Conservation (phyloP, 257 asterid genomes). For the Handroanthus guayacan region DNA sequence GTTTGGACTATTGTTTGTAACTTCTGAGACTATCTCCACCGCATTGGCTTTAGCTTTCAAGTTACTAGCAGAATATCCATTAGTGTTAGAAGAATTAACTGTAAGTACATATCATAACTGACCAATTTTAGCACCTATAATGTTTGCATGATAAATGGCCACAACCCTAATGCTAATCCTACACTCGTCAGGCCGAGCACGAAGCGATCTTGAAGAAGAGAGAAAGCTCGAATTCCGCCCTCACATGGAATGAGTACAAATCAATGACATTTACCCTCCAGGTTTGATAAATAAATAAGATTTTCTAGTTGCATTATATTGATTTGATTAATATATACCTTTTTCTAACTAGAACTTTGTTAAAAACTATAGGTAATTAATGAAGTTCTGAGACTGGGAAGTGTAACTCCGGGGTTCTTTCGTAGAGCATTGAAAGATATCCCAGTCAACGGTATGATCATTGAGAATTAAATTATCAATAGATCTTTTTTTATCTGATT, state of each 20-base stretch:
- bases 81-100: constrained; percentile 62
- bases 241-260: constrained; percentile 77
- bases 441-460: constrained; percentile 48
- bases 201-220: constrained; percentile 63
- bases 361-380: constrained; percentile 59
- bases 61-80: constrained; percentile 68
- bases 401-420: constrained; percentile 82
- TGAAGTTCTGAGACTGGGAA: constrained; percentile 79
- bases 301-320: background rate
- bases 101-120: constrained; percentile 41
- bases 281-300: constrained; percentile 34
- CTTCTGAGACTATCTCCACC: constrained; percentile 82
- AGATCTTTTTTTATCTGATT: no score
- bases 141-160: no score
- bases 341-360: background rate
- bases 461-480: no score
- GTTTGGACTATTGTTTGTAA: constrained; percentile 75
- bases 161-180: background rate
- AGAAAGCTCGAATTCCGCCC: constrained; percentile 45
- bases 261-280: constrained; percentile 82
- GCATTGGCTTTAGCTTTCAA: constrained; percentile 81
- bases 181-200: constrained; percentile 61
- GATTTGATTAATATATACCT: no score
- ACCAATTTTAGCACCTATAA: no score
- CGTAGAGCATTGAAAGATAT: constrained; percentile 78